Conservation (phyloP, 352 stramenopile genomes). For the Phytophthora sansomeana region DNA sequence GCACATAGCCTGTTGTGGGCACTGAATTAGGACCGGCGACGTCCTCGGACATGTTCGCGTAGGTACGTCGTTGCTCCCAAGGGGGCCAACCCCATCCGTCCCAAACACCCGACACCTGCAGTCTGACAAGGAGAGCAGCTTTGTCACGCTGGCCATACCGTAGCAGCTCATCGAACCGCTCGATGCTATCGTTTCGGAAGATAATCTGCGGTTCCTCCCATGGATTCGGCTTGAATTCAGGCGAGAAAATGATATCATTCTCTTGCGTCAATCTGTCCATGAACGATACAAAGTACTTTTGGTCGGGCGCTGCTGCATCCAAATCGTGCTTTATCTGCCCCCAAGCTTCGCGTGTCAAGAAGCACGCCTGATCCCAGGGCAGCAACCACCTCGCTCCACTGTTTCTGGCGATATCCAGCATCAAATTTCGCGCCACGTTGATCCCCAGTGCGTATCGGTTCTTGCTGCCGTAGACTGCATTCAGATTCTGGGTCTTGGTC, state of each 20-base stretch:
- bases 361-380: slow-evolving; percentile 67
- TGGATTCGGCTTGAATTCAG: slow-evolving; percentile 38
- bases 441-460: slow-evolving; percentile 61
- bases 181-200: slow-evolving; percentile 52
- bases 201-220: slow-evolving; percentile 71
- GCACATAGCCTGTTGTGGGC: slow-evolving; percentile 50
- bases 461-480: slow-evolving; percentile 57
- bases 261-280: slow-evolving; percentile 59
- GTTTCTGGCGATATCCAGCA: slow-evolving; percentile 47
- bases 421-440: slow-evolving; percentile 56
- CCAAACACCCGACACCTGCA: slow-evolving; percentile 54
- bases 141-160: slow-evolving; percentile 65
- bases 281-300: slow-evolving; percentile 64
- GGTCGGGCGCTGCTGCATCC: slow-evolving; percentile 16
- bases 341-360: slow-evolving; percentile 54
- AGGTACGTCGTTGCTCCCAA: slow-evolving; percentile 53
- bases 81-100: slow-evolving; percentile 54
- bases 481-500: slow-evolving; percentile 38
- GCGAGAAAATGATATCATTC: slow-evolving; percentile 54
- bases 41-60: slow-evolving; percentile 49
- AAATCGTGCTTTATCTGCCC: slow-evolving; percentile 45
- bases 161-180: slow-evolving; percentile 63
- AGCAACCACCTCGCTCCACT: slow-evolving; percentile 55
- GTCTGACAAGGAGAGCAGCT: slow-evolving; percentile 49
- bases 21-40: slow-evolving; percentile 32